These are phyloP conservation scores for Hansenula anomala DNA, from an alignment of 1,139 yeast genomes.

Conservation along the genomic window DNA sequence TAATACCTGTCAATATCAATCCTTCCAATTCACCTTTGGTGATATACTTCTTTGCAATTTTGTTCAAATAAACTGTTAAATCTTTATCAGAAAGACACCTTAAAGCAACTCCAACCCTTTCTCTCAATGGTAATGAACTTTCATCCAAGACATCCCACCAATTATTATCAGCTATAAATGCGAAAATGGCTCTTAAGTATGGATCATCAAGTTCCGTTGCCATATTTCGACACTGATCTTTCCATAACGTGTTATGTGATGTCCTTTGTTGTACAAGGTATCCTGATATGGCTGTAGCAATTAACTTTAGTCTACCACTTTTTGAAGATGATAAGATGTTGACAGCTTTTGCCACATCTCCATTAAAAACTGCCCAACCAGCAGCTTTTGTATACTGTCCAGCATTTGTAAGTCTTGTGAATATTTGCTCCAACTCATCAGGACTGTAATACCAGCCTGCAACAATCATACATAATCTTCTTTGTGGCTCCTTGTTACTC, in stretches of 20 bases:
- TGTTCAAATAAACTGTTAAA: slow-evolving; percentile 57
- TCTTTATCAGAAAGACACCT: slow-evolving; percentile 80
- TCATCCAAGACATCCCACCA: slow-evolving; percentile 97
- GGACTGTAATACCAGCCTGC: slow-evolving; percentile 91
- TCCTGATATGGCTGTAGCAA: slow-evolving; percentile 94
- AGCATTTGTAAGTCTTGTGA: slow-evolving; percentile 47
- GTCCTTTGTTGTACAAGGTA: slow-evolving; percentile 69
- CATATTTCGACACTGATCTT: slow-evolving; percentile 84
- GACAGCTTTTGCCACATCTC: slow-evolving; percentile 78
- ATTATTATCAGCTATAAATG: slow-evolving; percentile 88
- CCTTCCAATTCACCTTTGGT: slow-evolving; percentile 87
- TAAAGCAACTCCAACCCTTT: slow-evolving; percentile 84
- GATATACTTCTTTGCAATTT: slow-evolving; percentile 70
- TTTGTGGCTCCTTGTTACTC: slow-evolving; percentile 52
- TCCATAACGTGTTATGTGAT: slow-evolving; percentile 77
- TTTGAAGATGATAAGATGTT: slow-evolving; percentile 52
- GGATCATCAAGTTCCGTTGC: slow-evolving; percentile 88
- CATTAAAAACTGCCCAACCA: slow-evolving; percentile 96
- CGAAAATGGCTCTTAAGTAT: slow-evolving; percentile 86
- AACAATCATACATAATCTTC: slow-evolving; percentile 76
- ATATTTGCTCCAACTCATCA: slow-evolving; percentile 68
- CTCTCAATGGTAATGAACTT: slow-evolving; percentile 80
- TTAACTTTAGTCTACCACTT: slow-evolving; percentile 52
- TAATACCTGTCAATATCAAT: slow-evolving; percentile 80
- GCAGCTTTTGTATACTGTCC: slow-evolving; percentile 88